Conservation (phyloP, 1,284 basidiomycete species). For the Mycena sp. region DNA sequence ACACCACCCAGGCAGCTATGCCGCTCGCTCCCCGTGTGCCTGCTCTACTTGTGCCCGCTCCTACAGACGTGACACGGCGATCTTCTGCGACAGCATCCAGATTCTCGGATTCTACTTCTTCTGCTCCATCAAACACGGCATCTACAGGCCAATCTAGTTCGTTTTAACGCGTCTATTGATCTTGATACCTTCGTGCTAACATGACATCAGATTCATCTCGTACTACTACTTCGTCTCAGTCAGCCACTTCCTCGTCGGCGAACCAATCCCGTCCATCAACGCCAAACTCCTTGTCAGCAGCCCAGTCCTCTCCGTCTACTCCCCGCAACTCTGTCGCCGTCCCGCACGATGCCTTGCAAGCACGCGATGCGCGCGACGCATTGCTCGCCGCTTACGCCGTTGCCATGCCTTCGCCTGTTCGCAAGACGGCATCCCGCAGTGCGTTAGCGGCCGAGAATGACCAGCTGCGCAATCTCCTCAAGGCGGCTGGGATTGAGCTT, state of each 20-base stretch:
- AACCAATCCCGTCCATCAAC: neutral
- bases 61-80: neutral
- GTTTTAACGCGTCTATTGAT: neutral
- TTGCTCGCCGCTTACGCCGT: neutral
- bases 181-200: neutral
- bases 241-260: neutral
- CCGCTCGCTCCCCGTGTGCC: too few relatives aligned
- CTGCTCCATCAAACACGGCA: neutral
- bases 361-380: neutral
- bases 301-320: neutral
- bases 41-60: neutral
- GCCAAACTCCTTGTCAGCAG: neutral
- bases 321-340: neutral
- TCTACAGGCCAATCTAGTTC: neutral
- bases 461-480: conserved; percentile 1
- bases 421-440: neutral
- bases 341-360: neutral
- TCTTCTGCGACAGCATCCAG: neutral
- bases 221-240: neutral
- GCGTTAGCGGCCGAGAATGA: conserved; percentile 2
- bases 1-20: too few relatives aligned
- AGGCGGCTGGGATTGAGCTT: too few relatives aligned
- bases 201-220: neutral
- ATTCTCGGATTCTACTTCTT: neutral
- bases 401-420: neutral